A percentile compares a stretch with the other conserved stretches of the same genome.
These are phyloP conservation scores for Colletotrichum sp. DNA, from an alignment of 2,329 filamentous ascomycete genomes.

Conservation along the genomic window DNA sequence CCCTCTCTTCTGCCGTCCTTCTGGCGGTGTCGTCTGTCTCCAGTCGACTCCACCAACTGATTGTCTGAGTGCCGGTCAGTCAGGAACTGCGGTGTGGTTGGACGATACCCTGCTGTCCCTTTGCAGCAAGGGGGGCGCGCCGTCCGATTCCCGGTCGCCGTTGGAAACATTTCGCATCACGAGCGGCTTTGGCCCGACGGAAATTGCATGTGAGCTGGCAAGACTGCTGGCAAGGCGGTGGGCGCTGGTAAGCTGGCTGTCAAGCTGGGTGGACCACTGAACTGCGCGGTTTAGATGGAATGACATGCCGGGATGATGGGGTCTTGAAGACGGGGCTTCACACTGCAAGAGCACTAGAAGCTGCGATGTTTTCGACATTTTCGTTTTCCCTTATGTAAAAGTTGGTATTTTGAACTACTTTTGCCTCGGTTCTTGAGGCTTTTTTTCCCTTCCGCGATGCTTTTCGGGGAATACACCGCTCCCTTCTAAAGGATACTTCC, in stretches of 20 bases:
- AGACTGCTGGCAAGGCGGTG: background rate
- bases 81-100: background rate
- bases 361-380: background rate
- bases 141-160: background rate
- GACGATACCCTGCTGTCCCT: background rate
- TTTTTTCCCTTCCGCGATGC: background rate
- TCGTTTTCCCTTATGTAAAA: background rate
- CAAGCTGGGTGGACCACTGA: background rate
- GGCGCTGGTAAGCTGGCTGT: background rate
- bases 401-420: background rate
- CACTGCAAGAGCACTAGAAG: background rate
- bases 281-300: background rate
- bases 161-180: background rate
- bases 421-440: background rate
- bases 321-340: background rate
- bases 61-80: background rate
- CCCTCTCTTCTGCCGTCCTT: background rate
- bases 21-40: background rate
- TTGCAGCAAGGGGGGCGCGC: background rate
- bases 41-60: background rate
- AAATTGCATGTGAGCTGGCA: slow-evolving; percentile 5
- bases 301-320: background rate
- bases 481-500: background rate
- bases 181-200: background rate
- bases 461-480: background rate